A percentile compares a stretch with the other conserved stretches of the same genome.
Conservation (phyloP, 208 protist species). For the Strigomonas oncopelti region DNA sequence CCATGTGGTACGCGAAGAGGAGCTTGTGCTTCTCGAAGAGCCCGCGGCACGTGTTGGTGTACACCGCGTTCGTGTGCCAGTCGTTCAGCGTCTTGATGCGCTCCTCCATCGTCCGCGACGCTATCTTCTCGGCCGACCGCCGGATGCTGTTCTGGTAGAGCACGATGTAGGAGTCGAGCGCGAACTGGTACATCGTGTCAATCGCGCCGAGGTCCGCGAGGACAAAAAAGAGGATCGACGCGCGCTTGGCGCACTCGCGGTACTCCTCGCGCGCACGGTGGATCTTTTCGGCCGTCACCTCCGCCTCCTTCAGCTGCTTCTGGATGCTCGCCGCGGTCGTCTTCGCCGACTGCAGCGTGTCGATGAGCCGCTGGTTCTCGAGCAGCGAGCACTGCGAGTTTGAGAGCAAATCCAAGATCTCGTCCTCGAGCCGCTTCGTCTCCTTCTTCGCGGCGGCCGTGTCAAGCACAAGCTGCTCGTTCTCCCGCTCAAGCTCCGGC, state of each 20-base stretch:
- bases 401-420: conserved; percentile 94
- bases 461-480: conserved; percentile 94
- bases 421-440: conserved; percentile 96
- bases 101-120: conserved; percentile 81
- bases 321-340: conserved; percentile 94
- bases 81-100: conserved; percentile 94
- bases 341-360: conserved; percentile 97
- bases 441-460: conserved; percentile 93
- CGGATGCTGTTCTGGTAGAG: conserved; percentile 96
- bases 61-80: conserved; percentile 97
- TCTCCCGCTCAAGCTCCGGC: conserved; percentile 97
- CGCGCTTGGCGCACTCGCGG: conserved; percentile 91
- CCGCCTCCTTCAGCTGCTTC: conserved; percentile 87
- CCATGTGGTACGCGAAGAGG: conserved; percentile 99
- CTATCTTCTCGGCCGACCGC: conserved; percentile 89
- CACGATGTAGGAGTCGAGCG: conserved; percentile 96
- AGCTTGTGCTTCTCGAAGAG: conserved; percentile 99
- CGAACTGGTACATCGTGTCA: conserved; percentile 99
- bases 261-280: conserved; percentile 95
- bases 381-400: conserved; percentile 92
- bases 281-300: conserved; percentile 96
- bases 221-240: conserved; percentile 98
- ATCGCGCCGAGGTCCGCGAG: conserved; percentile 95
- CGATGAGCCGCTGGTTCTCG: conserved; percentile 96
- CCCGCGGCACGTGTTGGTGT: conserved; percentile 97